Evolutionary conservation across 1,284 basidiomycete species (phyloP), one percentile per base, ranked within the genome.

Genomic region (Omphalotus olearius): DNA sequence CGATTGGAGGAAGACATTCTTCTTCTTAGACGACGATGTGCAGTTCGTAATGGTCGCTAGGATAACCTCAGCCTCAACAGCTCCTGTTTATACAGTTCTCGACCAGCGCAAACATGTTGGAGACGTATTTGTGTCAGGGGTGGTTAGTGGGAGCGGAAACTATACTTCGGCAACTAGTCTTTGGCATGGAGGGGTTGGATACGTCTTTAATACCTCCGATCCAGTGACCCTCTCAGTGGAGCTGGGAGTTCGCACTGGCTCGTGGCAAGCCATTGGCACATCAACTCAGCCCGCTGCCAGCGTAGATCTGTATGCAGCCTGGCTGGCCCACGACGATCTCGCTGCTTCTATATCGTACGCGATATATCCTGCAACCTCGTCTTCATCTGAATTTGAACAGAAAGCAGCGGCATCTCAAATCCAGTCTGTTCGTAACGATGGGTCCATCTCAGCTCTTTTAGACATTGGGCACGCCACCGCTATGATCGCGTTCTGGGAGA

Each of bases 1-100:
- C 39, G 65, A 67, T 51, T 88, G 78, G 74, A 80, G 81, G 59
- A 88, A 88, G 65, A 75, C 78, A 0, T 85, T 80, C 79, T 85
- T 87, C 68, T 88, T 84, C 76, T 72, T 89, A 53, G 73, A 81
- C 47, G 69, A 77, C 57, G 77, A 82, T 59, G 69, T 82, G 36
- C 76, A 83, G 60, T 75, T 78, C 57, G 78, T 87, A 57, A 80
- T 82, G 72, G 64, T 85, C 28, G 70, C 80, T 17, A 67, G 67
- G 45, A 65, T 85, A 50, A 64, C 67, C 20, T 79, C 79, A 7
- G 65, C 65, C 10, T 71, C 71, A 50, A 60, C 56, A 45, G 68
- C 73, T 5, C 73, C 80, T 11, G 73, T 87, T 45, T 74, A 78
- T 64, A 79, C 80, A 26, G 79, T 88, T 18, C 73, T 88, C 38